Conservation (phyloP, 1,284 basidiomycete genomes). For the Microbotryum lychnidis-dioicae region DNA sequence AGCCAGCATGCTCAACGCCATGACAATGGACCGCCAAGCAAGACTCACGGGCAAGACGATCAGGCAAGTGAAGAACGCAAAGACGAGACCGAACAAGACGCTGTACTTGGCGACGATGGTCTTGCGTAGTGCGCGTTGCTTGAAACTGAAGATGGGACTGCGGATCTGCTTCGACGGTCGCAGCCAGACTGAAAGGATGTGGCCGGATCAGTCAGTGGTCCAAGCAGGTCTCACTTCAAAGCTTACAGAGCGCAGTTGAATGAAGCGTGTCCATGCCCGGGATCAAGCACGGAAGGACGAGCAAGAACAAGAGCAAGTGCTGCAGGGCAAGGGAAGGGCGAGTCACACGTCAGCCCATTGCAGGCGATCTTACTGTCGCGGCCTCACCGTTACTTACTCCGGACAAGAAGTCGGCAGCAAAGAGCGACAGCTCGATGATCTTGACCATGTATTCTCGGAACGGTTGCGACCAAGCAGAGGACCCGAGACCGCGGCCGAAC, state of each 20-base stretch:
- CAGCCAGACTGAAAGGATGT: slow-evolving; percentile 58
- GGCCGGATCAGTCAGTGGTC: slow-evolving; percentile 24
- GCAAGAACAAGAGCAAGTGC: slow-evolving; percentile 62
- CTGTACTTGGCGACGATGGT: slow-evolving; percentile 58
- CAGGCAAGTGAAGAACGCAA: slow-evolving; percentile 67
- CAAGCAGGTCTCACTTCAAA: slow-evolving; percentile 49
- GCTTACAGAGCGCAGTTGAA: slow-evolving; percentile 68
- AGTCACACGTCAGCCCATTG: background rate
- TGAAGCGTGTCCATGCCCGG: slow-evolving; percentile 81
- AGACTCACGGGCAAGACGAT: slow-evolving; percentile 37
- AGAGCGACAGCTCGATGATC: slow-evolving; percentile 90
- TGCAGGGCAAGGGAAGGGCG: slow-evolving; percentile 23
- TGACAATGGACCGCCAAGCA: no score
- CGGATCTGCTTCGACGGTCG: slow-evolving; percentile 83
- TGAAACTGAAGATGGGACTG: slow-evolving; percentile 68
- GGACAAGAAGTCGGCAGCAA: slow-evolving; percentile 72
- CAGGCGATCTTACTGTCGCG: background rate
- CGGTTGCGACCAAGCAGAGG: slow-evolving; percentile 82
- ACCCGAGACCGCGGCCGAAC: slow-evolving; percentile 84
- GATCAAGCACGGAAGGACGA: slow-evolving; percentile 71
- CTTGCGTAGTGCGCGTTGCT: slow-evolving; percentile 10
- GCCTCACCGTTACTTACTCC: slow-evolving; percentile 27
- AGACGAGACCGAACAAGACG: slow-evolving; percentile 66
- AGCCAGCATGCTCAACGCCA: background rate
- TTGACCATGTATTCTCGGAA: slow-evolving; percentile 92